A percentile compares a stretch with the other conserved stretches of the same genome.
Conservation (phyloP, 2,329 filamentous ascomycete species). For the Phialemoniopsis sp. region DNA sequence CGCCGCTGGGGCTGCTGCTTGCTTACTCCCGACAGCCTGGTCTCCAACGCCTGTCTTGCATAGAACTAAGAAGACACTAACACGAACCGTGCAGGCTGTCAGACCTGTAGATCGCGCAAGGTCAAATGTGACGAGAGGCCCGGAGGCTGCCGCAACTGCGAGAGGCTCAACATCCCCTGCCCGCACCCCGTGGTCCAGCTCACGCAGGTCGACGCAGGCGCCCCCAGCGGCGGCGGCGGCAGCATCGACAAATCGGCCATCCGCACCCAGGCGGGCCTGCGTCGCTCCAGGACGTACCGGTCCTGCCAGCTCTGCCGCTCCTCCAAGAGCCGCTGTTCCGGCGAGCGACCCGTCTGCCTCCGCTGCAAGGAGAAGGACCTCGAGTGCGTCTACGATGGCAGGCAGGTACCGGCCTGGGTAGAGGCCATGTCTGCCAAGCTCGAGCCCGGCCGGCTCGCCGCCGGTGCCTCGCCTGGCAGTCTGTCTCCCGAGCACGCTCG, state of each 20-base stretch:
- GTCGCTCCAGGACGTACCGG: conserved; percentile 9
- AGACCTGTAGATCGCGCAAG: conserved; percentile 8
- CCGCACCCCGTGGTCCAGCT: conserved; percentile 5
- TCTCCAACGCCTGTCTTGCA: no score
- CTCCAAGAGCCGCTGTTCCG: conserved; percentile 10
- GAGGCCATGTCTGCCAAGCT: conserved; percentile 3
- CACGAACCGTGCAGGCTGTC: conserved; percentile 4
- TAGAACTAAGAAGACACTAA: no score
- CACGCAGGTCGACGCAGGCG: background rate
- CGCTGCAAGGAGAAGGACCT: conserved; percentile 8
- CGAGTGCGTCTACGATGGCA: conserved; percentile 11
- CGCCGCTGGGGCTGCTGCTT: no score
- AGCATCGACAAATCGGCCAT: background rate
- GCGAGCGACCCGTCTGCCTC: conserved; percentile 8
- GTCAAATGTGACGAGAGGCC: conserved; percentile 12
- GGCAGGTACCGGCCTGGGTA: conserved; percentile 10
- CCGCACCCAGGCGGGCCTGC: conserved; percentile 7
- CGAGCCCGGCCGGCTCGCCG: no score
- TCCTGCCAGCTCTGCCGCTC: conserved; percentile 9
- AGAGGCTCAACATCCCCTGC: conserved; percentile 3
- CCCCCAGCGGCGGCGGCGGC: background rate
- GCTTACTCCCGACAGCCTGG: no score
- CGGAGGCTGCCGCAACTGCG: conserved; percentile 7
- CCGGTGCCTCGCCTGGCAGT: no score
- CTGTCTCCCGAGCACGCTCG: no score